phyloP scores from a whole-genome alignment of 2,329 filamentous ascomycete genomes.

The Orbilia brochopaga region DNA sequence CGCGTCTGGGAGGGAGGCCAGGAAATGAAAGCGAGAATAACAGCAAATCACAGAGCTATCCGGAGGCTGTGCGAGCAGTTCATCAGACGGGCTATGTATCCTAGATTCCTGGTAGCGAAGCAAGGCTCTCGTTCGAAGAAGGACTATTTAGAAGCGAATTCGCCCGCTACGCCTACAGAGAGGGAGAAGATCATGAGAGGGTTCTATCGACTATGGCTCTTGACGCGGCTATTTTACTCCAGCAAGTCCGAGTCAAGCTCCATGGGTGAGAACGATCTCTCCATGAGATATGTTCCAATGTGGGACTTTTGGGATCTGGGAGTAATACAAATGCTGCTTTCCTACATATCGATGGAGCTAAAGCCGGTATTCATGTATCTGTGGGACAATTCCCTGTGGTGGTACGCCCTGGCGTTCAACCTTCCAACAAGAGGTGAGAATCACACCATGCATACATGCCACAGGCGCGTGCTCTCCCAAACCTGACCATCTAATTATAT shows the following conservation, averaged over 20 bases:
- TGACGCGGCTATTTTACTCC: conserved; percentile 11
- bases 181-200: not conserved
- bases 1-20: conserved; percentile 9
- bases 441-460: not conserved
- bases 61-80: conserved; percentile 7
- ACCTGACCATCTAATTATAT: not conserved
- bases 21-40: conserved; percentile 10
- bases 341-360: conserved; percentile 12
- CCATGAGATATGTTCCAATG: not conserved
- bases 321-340: conserved; percentile 15
- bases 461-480: not conserved
- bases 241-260: not conserved
- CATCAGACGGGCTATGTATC: conserved; percentile 18
- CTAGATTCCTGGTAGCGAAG: conserved; percentile 4
- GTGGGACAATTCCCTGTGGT: conserved; percentile 4
- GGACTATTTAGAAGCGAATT: not conserved
- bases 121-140: not conserved
- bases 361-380: conserved; percentile 7
- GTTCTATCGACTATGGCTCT: conserved; percentile 10
- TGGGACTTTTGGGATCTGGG: conserved; percentile 22
- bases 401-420: conserved; percentile 13
- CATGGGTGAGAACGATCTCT: not conserved
- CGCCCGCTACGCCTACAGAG: conserved; percentile 3
- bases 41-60: conserved; percentile 8
- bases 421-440: not conserved